phyloP scores from a whole-genome alignment of 768 basidiomycete species.

The Tephrocybe sp. region DNA sequence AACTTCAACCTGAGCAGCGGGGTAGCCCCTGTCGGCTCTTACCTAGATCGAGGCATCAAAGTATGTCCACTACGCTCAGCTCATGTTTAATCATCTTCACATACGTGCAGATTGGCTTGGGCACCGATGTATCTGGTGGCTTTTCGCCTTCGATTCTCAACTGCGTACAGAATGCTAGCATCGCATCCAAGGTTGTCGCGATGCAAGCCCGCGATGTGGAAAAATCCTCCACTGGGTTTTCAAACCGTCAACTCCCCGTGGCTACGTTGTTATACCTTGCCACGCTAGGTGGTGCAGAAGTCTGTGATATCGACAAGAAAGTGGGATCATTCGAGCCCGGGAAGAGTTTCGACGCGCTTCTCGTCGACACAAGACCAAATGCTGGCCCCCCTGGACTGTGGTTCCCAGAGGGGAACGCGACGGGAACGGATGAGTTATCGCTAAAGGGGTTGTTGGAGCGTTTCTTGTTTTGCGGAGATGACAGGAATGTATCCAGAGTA shows the following conservation, averaged over 20 bases:
- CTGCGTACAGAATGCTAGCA: slow-evolving; percentile 72
- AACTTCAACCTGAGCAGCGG: slow-evolving; percentile 93
- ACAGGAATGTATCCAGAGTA: slow-evolving; percentile 78
- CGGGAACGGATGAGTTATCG: slow-evolving; percentile 23
- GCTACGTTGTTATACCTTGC: slow-evolving; percentile 86
- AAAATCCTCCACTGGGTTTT: slow-evolving; percentile 32
- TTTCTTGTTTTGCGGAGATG: slow-evolving; percentile 86
- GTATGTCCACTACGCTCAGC: slow-evolving; percentile 34
- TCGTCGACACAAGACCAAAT: slow-evolving; percentile 59
- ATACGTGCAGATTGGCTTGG: slow-evolving; percentile 81
- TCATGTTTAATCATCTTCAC: not conserved
- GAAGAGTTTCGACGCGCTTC: slow-evolving; percentile 88
- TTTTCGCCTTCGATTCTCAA: slow-evolving; percentile 79
- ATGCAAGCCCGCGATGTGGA: slow-evolving; percentile 32
- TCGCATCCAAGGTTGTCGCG: slow-evolving; percentile 76
- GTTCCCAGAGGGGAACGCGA: slow-evolving; percentile 39
- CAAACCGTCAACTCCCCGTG: slow-evolving; percentile 65
- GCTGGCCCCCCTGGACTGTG: slow-evolving; percentile 59
- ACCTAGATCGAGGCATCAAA: slow-evolving; percentile 86
- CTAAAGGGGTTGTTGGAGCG: slow-evolving; percentile 64
- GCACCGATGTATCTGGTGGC: slow-evolving; percentile 92
- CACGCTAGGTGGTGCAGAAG: slow-evolving; percentile 86
- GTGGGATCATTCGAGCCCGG: slow-evolving; percentile 79
- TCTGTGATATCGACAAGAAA: slow-evolving; percentile 67
- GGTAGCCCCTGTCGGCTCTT: slow-evolving; percentile 72